Evolutionary conservation across 1,139 yeast species (phyloP).

Genomic region (Arxiozyma slooffiae): DNA sequence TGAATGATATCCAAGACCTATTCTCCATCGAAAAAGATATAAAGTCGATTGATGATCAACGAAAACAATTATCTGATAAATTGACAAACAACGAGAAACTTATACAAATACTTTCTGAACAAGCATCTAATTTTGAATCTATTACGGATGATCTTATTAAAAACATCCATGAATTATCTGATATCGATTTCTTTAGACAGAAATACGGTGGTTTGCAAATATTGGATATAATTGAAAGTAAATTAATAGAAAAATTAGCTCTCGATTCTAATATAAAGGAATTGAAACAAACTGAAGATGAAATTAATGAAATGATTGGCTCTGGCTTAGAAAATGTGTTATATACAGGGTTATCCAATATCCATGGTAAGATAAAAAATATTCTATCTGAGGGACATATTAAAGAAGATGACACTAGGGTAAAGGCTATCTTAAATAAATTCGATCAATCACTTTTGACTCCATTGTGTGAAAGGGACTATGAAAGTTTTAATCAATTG

Average conservation of each 20-base stretch:
- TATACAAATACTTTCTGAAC: constrained; percentile 14
- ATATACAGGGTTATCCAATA: constrained; percentile 2
- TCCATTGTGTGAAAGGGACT: constrained; percentile 6
- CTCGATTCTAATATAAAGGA: constrained; percentile 14
- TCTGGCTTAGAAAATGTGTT: constrained; percentile 10
- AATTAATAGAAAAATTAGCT: constrained; percentile 10
- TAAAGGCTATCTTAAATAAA: constrained; percentile 1
- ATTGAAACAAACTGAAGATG: constrained; percentile 14
- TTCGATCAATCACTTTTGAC: constrained; percentile 5
- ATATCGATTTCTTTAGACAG: constrained; percentile 18
- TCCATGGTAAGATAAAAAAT: constrained; percentile 6
- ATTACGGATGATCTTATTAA: constrained; percentile 13
- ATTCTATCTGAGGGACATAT: constrained; percentile 7
- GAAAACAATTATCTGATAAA: constrained; percentile 21
- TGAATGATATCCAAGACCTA: constrained; percentile 19
- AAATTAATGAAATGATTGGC: constrained; percentile 17
- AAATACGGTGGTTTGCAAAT: constrained; percentile 29
- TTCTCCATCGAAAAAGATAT: constrained; percentile 18
- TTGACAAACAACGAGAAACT: constrained; percentile 10
- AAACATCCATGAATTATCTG: constrained; percentile 10
- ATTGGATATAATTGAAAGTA: constrained; percentile 16
- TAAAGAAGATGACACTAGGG: background rate
- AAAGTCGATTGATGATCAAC: constrained; percentile 16
- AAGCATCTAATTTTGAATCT: constrained; percentile 5
- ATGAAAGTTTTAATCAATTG: constrained; percentile 6